Evolutionary conservation across 2,329 filamentous ascomycete genomes (phyloP), one percentile per base, ranked within the genome.

Genomic region (Zarea fungicola): DNA sequence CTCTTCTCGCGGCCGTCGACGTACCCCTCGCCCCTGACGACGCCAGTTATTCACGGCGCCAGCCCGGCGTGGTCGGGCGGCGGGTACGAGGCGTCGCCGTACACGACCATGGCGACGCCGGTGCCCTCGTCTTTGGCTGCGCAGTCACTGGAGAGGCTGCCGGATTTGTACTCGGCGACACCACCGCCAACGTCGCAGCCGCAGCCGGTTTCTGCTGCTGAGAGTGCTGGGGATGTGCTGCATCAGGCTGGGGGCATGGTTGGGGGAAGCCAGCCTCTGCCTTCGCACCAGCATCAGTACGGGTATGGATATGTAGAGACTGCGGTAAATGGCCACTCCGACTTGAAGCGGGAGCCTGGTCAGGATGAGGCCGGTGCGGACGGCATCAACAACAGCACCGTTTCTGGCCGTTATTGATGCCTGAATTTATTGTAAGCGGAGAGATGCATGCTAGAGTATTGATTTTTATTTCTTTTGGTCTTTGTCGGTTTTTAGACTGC

Each of bases 1-100:
- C 28, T 16, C 29, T 22, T 8, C 28, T 19, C 22, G 28, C 39
- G 28, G 23, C 18, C 29, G 8, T 19, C 41, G 18, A 32, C 41
- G 39, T 49, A 49, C 25, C 47, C 47, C 10, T 49, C 47, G 0
- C 39, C 47, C 18, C 39, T 25, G 34, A 47, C 44, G 26, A 47
- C 44, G 14, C 44, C 44, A 6, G 32, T 47, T 5, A 35, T 35
- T 4, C 22, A 35, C 34, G 44, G 35, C 26, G 44, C 40, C 13
- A 47, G 44, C 11, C 44, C 44, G 2, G 44, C 25, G n/a, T 47
- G 44, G 44, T 19, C 35, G 25, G 35, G 44, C 5, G n/a, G n/a
- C n/a, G n/a, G n/a, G n/a, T 40, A 47, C 32, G 44, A 47, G 26
- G 35, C 31, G 35, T n/a, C 25, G n/a, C 44, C 25, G 5, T 16